phyloP scores from a whole-genome alignment of 2,329 filamentous ascomycete genomes.

The Ascochyta koolunga region DNA sequence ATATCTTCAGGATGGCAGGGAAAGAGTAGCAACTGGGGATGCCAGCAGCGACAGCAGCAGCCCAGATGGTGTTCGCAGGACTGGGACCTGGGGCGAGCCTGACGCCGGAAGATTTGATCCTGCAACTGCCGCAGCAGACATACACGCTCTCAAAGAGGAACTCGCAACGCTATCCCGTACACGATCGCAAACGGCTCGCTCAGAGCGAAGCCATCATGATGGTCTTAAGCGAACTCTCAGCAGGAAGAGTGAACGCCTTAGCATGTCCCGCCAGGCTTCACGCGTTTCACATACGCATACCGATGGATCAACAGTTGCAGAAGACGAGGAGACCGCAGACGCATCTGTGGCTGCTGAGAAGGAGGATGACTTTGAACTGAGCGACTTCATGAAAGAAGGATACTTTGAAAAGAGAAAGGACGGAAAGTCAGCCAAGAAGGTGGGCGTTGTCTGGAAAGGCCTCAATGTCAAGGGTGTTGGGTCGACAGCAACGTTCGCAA shows the following conservation, averaged over 20 bases:
- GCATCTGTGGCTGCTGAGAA: conserved; percentile 52
- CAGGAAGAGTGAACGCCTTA: conserved; percentile 33
- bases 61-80: conserved; percentile 40
- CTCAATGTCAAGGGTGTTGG: conserved; percentile 76
- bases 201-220: conserved; percentile 30
- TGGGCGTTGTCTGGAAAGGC: conserved; percentile 78
- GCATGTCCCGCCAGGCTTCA: conserved; percentile 13
- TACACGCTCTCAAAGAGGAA: conserved; percentile 62
- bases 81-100: conserved; percentile 66
- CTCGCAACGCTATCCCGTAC: conserved; percentile 60
- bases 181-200: conserved; percentile 31
- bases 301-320: conserved; percentile 13
- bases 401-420: conserved; percentile 76
- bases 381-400: conserved; percentile 73
- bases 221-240: conserved; percentile 35
- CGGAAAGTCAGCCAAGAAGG: conserved; percentile 73
- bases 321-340: conserved; percentile 30
- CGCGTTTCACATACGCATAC: conserved; percentile 22
- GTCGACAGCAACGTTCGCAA: conserved; percentile 70
- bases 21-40: conserved; percentile 20
- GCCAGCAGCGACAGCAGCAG: conserved; percentile 26
- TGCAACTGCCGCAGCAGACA: conserved; percentile 63
- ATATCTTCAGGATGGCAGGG: conserved; percentile 24
- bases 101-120: conserved; percentile 62
- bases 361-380: conserved; percentile 69